Base-by-base conservation (phyloP, 2,329 filamentous ascomycete genomes). In the Fusarium marasasianum region DNA sequence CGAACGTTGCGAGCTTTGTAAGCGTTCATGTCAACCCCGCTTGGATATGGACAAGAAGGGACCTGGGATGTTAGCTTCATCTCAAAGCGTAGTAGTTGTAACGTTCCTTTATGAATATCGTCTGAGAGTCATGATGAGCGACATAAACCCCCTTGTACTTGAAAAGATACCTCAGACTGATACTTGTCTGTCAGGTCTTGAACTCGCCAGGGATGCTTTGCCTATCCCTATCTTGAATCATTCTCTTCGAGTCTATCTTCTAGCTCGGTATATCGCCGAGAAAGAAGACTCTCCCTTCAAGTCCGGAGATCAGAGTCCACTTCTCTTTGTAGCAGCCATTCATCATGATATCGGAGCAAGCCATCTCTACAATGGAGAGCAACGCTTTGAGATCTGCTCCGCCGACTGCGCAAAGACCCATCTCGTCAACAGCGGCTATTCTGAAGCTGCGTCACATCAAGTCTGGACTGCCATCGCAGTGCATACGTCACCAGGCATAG, bases 301-400 rank as follows among this genome's bases (percentile, higher is more conserved):
- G 1, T 35, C 44, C 10, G 58, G 66, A 18, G 43, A 59, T 10
- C 66, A 72, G 9, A 57, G 74, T 3, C 54, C 60, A 4, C 64
- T 80, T 22, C 74, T 84, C 26, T 83, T 84, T 53, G 79, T 82
- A 11, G 80, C 81, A 2, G 78, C 80, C 48, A 75, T 82, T 24
- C 80, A 79, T 50, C 82, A 84, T 63, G 82, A 83, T 72, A 72
- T 83, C 17, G 82, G 82, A 43, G 70, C 78, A 6, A 76, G 80
- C n/a, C 69, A 76, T 20, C 62, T 64, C 6, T 78, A 79, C 65
- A 81, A 82, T 62, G 72, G 75, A 17, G 66, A 72, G 2, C 78
- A 83, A 53, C 80, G 82, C 14, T 83, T 84, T 71, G 82, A 84
- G 63, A 74, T 84, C 29, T 77, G 78, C 40, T 78, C 77, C n/a